A percentile compares a stretch with the other conserved stretches of the same genome.
Conservation (phyloP, 1,284 basidiomycete genomes). For the Ganoderma meredithae region DNA sequence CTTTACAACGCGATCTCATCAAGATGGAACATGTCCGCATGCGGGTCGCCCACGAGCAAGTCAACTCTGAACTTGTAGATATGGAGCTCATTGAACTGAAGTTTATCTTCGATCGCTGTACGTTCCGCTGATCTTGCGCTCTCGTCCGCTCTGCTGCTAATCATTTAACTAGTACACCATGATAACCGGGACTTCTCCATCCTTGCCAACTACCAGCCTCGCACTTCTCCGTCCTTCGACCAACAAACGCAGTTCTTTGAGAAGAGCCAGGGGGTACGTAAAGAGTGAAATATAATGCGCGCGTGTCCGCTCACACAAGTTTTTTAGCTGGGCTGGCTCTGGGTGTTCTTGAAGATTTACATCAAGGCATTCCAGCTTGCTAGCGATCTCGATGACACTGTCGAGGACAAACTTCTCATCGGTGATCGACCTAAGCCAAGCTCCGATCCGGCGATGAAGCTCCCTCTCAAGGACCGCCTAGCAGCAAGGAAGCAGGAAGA, state of each 20-base stretch:
- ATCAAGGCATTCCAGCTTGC: constrained; percentile 77
- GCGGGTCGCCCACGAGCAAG: constrained; percentile 76
- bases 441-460: constrained; percentile 54
- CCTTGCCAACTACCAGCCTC: constrained; percentile 80
- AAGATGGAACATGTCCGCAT: constrained; percentile 85
- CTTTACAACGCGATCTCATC: constrained; percentile 79
- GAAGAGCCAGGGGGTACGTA: constrained; percentile 65
- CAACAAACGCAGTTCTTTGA: constrained; percentile 73
- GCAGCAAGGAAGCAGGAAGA: constrained; percentile 58
- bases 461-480: constrained; percentile 65
- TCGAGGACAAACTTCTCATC: constrained; percentile 80
- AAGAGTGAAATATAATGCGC: not conserved
- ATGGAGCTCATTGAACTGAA: constrained; percentile 85
- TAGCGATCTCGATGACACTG: constrained; percentile 77
- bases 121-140: constrained; percentile 31
- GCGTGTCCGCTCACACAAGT: constrained; percentile 3
- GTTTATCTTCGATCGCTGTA: constrained; percentile 82
- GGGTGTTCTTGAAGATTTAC: constrained; percentile 75
- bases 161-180: constrained; percentile 59
- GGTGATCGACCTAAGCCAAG: constrained; percentile 79
- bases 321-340: constrained; percentile 71
- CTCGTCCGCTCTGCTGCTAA: not conserved
- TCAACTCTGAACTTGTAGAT: constrained; percentile 72
- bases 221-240: constrained; percentile 55
- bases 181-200: constrained; percentile 87